Evolutionary conservation across 306 rosid genomes (phyloP).

Genomic region (Macrotyloma uniflorum): DNA sequence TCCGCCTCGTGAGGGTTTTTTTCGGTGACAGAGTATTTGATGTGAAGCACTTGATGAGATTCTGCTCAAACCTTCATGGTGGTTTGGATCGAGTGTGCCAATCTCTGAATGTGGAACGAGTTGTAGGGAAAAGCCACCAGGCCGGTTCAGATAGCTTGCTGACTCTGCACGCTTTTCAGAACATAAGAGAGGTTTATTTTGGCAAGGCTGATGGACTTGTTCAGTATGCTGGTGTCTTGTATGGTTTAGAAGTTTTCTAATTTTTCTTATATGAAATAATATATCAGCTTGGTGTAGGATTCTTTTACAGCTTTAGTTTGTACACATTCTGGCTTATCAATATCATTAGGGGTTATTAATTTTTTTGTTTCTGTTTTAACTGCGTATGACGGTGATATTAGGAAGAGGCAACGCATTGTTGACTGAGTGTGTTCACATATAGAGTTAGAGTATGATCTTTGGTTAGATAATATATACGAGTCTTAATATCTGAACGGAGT

Average conservation of each 20-base stretch:
- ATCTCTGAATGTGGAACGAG: conserved; percentile 33
- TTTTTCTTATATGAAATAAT: background rate
- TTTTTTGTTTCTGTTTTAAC: background rate
- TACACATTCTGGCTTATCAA: background rate
- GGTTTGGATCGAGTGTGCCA: conserved; percentile 37
- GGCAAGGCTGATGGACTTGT: conserved; percentile 15
- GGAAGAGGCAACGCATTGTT: background rate
- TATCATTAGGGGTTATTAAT: conserved; percentile 14
- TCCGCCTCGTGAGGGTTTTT: conserved; percentile 6
- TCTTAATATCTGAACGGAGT: background rate
- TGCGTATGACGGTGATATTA: background rate
- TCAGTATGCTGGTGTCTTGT: conserved; percentile 36
- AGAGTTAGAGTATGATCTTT: conserved; percentile 9
- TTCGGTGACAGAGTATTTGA: conserved; percentile 34
- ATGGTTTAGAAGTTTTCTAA: conserved; percentile 36
- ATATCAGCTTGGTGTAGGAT: background rate
- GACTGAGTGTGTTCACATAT: background rate
- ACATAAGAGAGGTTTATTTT: conserved; percentile 29
- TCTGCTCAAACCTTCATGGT: conserved; percentile 26
- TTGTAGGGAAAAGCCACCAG: conserved; percentile 36
- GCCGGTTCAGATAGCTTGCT: conserved; percentile 40
- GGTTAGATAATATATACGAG: background rate
- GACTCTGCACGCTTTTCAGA: conserved; percentile 36
- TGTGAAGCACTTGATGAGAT: conserved; percentile 37
- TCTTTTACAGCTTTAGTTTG: background rate